Conservation (phyloP, 2,329 filamentous ascomycete genomes). For the Exophiala mesophila region DNA sequence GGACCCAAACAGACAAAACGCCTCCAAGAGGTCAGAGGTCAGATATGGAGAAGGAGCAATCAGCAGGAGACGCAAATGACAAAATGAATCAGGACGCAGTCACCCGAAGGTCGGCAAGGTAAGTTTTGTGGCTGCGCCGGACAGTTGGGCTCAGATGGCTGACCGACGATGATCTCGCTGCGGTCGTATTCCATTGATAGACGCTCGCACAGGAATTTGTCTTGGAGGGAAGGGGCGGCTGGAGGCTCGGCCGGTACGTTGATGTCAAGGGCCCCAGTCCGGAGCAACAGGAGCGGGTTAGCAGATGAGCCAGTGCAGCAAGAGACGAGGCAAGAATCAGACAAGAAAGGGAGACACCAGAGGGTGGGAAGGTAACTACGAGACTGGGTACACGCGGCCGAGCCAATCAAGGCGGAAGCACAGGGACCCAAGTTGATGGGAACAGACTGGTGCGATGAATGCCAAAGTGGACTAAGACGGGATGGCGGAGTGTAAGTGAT, state of each 20-base stretch:
- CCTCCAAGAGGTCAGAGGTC: background rate
- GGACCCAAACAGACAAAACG: background rate
- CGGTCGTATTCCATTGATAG: constrained; percentile 12
- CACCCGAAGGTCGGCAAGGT: constrained; percentile 22
- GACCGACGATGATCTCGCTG: constrained; percentile 11
- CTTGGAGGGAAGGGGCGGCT: constrained; percentile 25
- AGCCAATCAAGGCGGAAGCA: constrained; percentile 17
- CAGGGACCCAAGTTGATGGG: constrained; percentile 20
- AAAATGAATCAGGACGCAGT: constrained; percentile 18
- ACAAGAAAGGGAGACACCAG: constrained; percentile 24
- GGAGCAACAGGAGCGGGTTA: constrained; percentile 1
- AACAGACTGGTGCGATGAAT: constrained; percentile 23
- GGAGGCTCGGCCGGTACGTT: constrained; percentile 24
- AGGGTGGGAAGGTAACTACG: constrained; percentile 13
- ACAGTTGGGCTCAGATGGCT: constrained; percentile 18
- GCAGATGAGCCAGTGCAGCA: constrained; percentile 18
- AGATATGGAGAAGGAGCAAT: constrained; percentile 10
- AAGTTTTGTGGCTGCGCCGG: constrained; percentile 22
- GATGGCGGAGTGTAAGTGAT: constrained; percentile 23
- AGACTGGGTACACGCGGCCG: constrained; percentile 18
- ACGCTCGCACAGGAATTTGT: constrained; percentile 21
- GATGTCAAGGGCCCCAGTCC: constrained; percentile 21
- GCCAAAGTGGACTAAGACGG: constrained; percentile 26
- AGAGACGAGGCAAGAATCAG: constrained; percentile 11
- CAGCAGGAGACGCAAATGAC: constrained; percentile 16